Conservation (phyloP, 345 rosid species). For the Heritiera fomes region DNA sequence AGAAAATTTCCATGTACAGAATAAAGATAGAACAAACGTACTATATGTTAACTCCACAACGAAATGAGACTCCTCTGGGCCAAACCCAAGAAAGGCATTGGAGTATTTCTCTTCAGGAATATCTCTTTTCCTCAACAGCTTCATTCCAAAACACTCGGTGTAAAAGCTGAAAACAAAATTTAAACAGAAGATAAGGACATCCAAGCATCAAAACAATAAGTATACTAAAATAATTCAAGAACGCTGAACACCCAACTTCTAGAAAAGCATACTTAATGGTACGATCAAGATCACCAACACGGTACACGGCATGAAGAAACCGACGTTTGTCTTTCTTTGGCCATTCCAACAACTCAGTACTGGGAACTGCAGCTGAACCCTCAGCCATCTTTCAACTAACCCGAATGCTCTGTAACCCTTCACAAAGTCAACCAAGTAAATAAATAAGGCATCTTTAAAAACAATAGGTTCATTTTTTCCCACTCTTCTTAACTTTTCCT, state of each 20-base stretch:
- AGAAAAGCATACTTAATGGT: slow-evolving; percentile 48
- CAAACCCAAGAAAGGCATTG: slow-evolving; percentile 92
- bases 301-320: slow-evolving; percentile 84
- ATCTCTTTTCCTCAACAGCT: slow-evolving; percentile 84
- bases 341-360: slow-evolving; percentile 73
- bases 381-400: slow-evolving; percentile 50
- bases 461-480: background rate
- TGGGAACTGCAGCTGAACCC: slow-evolving; percentile 42
- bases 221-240: background rate
- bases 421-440: background rate
- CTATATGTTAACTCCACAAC: slow-evolving; percentile 88
- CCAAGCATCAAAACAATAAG: background rate
- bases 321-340: slow-evolving; percentile 91
- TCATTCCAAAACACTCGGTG: slow-evolving; percentile 93
- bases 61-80: slow-evolving; percentile 77
- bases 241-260: background rate
- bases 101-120: slow-evolving; percentile 89
- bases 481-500: background rate
- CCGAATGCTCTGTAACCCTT: background rate
- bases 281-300: slow-evolving; percentile 89
- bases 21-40: slow-evolving; percentile 30
- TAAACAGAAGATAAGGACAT: background rate
- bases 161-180: slow-evolving; percentile 59
- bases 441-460: background rate
- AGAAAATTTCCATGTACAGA: background rate